Evolutionary conservation across 2,329 filamentous ascomycete species (phyloP).

Genomic region (Paradendryphiella salina): DNA sequence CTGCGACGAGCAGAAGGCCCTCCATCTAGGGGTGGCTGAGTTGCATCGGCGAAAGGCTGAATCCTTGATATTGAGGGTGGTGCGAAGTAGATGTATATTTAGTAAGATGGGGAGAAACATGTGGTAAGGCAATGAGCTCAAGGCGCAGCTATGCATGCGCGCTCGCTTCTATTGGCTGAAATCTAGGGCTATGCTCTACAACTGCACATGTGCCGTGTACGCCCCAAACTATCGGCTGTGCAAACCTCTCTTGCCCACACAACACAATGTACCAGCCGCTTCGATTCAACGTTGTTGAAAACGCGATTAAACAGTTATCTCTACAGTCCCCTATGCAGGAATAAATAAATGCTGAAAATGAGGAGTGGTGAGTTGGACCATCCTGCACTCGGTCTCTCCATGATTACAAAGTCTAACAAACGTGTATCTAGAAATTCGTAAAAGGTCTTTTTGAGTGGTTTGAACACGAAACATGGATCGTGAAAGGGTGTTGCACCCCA

Average conservation of each 20-base stretch:
- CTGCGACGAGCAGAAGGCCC: no score
- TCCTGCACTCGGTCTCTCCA: not conserved
- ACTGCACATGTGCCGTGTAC: not conserved
- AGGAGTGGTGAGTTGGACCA: no score
- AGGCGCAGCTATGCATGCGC: constrained; percentile 17
- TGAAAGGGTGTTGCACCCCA: not conserved
- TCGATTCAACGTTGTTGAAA: not conserved
- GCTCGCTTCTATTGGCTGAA: constrained; percentile 3
- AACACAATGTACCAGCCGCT: not conserved
- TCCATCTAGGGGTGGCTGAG: no score
- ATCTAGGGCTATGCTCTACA: not conserved
- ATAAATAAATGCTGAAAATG: not conserved
- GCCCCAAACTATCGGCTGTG: not conserved
- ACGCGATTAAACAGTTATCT: no score
- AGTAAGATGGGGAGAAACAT: no score
- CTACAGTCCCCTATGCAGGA: no score
- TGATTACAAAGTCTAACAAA: not conserved
- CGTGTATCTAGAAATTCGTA: constrained; percentile 1
- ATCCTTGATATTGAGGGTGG: no score
- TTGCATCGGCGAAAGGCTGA: no score
- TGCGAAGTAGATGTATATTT: no score
- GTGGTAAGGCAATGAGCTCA: no score
- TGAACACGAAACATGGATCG: not conserved
- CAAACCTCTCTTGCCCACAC: not conserved
- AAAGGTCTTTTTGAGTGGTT: not conserved